Evolutionary conservation across 1,284 basidiomycete species (phyloP), one percentile per base, ranked within the genome.

Genomic region (Leccinum griseonigrum): DNA sequence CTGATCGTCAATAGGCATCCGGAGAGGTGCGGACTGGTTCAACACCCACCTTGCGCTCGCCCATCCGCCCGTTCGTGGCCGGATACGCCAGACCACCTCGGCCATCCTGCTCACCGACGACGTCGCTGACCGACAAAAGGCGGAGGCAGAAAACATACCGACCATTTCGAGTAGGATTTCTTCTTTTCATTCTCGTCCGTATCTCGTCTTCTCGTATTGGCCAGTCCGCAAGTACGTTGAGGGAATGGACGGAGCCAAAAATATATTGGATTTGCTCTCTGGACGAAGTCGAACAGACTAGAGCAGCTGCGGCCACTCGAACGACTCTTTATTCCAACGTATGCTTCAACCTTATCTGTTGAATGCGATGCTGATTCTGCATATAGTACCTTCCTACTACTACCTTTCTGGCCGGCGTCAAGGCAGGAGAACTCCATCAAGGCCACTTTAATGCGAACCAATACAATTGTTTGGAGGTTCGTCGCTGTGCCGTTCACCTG

Each of bases 381-480:
- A 32, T 56, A n/a, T 71, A 98, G 91, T 97, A 99, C 74, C 80
- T 98, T 10, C 83, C 94, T 0, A 81, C 85, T 32, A 82, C 88
- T 1, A 86, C 85, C 0, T 77, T 98, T 18, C 76, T 87, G 31
- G 93, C 95, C 7, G 97, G 95, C 2, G 81, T 98, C 59, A 96
- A 95, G 74, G 85, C 86, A 9, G 94, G 94, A 0, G 81, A 90
- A 56, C 84, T 96, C 10, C 84, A 95, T 68, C 92, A 97, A 76
- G 97, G 97, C 0, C 90, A 95, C 73, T 99, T 98, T 79, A 96
- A 94, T 71, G 94, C 96, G 4, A 98, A 94, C 69, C 87, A 90
- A 63, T 99, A 94, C 80, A 99, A 99, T 75, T 99, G 97, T 71
- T 82, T 98, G 7, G 95, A 98, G 82, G 91, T 90, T 57, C 57